Evolutionary conservation across 805 yeast species (phyloP), one percentile per base, ranked within the genome.

Genomic region (Candida insectorum): DNA sequence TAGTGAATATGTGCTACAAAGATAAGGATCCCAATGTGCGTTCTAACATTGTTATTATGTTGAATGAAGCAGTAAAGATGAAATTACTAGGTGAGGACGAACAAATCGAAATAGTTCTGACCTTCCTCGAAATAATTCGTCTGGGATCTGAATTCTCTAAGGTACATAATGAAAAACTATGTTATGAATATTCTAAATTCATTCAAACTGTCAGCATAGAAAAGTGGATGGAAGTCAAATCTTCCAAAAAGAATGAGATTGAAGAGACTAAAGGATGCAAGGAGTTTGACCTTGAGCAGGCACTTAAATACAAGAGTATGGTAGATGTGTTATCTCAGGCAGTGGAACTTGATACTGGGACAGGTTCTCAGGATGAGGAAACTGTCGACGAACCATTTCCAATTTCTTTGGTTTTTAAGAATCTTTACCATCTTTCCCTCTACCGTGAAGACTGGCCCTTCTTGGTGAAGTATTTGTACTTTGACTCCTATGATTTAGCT

Each of bases 81-180:
- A 91, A 89, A 0, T 81, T 77, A 45, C 56, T 88, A 24, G 83
- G 77, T 26, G 78, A 76, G 16, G 68, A 63, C 3, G 87, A 83
- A 38, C 57, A 71, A 24, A 45, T 71, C 16, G 52, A 38, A 26
- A 31, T 52, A 18, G 24, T 45, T 6, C 30, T 24, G 30, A 30
- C 22, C 3, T 33, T 33, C 16, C 13, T 40, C 9, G 17, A 21
- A 8, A 10, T 30, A 11, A 17, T 43, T 13, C 12, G 26, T n/a
- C 4, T 5, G 5, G 34, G 32, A 2, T 36, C 42, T 8, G 45
- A 49, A 52, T 31, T 51, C 26, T 21, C 40, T 6, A 39, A 41
- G 18, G 30, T 40, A 11, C 47, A 47, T 24, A 40, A 43, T 16
- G 43, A 45, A 4, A 69, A 56, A 40, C 36, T 69, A 12, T 54